Base-by-base conservation (phyloP, 495 filamentous ascomycete species). In the Elasticomyces elasticus region DNA sequence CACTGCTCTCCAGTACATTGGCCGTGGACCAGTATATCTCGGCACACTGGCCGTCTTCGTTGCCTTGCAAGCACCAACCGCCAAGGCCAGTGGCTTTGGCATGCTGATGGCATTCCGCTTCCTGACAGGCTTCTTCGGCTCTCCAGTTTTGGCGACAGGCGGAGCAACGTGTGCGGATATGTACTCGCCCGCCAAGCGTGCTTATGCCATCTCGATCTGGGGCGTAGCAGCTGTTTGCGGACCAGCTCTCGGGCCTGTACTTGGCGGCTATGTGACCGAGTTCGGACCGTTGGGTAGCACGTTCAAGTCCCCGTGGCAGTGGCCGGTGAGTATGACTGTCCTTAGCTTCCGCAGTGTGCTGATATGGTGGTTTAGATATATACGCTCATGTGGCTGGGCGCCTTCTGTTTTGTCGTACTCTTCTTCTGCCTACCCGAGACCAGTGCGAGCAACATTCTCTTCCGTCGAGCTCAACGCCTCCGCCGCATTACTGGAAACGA, bases 101-200 rank as follows among this genome's bases (percentile, higher is more conserved):
- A 76, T 74, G 66, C 63, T 79, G 1, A 62, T 79, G 0, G 75
- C 72, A 5, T 76, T 79, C 52, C 75, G 77, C 3, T 79, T 79
- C 51, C 50, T 79, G 1, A 74, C 72, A 12, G 76, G 77, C 1
- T 75, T 79, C 53, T 67, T 79, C 46, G 76, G 76, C 28, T 72
- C 68, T 0, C 76, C 76, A 0, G 70, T 66, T 19, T 68, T 80
- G 5, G 76, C 76, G 0, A 79, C 63, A 3, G 63, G 66, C 64
- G 83, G 55, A 73, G 76, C 62, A 67, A 74, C 82, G 74, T 83
- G 59, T 71, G 56, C 51, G 3, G 67, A 69, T 35, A 65, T 69
- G 45, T 69, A 67, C 45, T 12, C n/a, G 1, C 64, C 67, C 1
- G 27, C 33, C n/a, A 69, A 69, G 50, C 67, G 65, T 23, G 64